Evolutionary conservation across 352 stramenopile genomes (phyloP), one percentile per base, ranked within the genome.

Genomic region (Bremia lactucae): DNA sequence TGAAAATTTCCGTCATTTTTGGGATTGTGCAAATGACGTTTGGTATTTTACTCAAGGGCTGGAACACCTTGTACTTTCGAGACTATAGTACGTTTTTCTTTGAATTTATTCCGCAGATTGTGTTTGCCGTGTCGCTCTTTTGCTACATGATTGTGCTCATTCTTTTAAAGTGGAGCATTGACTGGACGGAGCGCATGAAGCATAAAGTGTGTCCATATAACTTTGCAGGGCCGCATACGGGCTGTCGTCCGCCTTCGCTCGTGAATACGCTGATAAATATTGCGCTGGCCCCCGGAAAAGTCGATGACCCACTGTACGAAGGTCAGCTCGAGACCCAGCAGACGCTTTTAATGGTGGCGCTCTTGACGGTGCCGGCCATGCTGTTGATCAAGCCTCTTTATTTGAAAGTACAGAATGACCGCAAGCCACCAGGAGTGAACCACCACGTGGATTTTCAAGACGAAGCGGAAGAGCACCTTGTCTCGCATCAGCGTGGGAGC

Each of bases 231-330:
- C 77, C 79, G 40, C 78, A 84, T 37, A 95, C 94, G 48, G 95
- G 95, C 45, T 98, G 95, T 58, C 91, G 97, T 43, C 95, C 96
- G 21, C 95, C 96, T 18, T 95, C 96, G 44, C 83, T 99, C 36
- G 97, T 99, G 62, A 98, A 97, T 49, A 96, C 88, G 42, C 72
- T 99, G 13, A 99, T 99, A 65, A 98, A 98, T 65, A 99, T 99
- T 58, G 95, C 93, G 14, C 70, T 99, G 28, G 63, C 90, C 31
- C 95, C 95, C 6, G 90, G 89, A 40, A 71, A 49, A 20, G 94
- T 98, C 9, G 83, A 95, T 15, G 94, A 98, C 47, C 94, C 92
- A 9, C 94, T 99, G 68, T 99, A 95, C 65, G 62, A 79, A 0
- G 90, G 92, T 19, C 95, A 98, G 65, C 74, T 87, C 10, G 65